Base-by-base conservation (phyloP, 352 stramenopile genomes). In the Phytophthora litchii region DNA sequence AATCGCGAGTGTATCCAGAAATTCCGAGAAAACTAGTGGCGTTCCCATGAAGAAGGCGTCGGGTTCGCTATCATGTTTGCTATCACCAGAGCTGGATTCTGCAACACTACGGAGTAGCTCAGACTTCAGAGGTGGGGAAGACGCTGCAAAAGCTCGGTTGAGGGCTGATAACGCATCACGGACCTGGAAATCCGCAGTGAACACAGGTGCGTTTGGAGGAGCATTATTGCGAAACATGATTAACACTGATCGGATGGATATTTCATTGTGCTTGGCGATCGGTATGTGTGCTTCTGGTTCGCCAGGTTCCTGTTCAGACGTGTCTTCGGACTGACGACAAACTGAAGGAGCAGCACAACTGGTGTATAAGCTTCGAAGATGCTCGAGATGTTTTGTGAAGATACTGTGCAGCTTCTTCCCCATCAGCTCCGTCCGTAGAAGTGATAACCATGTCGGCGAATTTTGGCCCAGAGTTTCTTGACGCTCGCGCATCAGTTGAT, bases 1-100 rank as follows among this genome's bases (percentile, higher is more conserved):
- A 47, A 72, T 66, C 1, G 70, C 79, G 25, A 90, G 38, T 4
- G 74, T 69, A 37, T 89, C 80, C 14, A 83, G 32, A 58, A 87
- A 88, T 44, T 89, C 76, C 13, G 78, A 82, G 56, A 79, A 89
- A 1, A 84, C 61, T 7, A 89, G 49, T 35, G 54, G 51, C n/a
- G 63, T 69, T 37, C 78, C 66, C 10, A 80, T 56, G 37, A 86
- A 75, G 59, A 87, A 91, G 13, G 70, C 70, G 48, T 86, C 79
- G 11, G 79, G 29, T n/a, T 67, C 32, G 3, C 6, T 38, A 20
- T 64, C 46, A 7, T 35, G 17, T 10, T 36, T 32, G 29, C 12
- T 37, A 10, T 63, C 43, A 4, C 17, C 34, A 9, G 17, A 31
- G 9, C 19, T 46, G 19, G 35, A 57, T 10, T 17, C 21, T 29